Evolutionary conservation across 257 asterid species (phyloP).

Genomic region (Salvia hispanica): DNA sequence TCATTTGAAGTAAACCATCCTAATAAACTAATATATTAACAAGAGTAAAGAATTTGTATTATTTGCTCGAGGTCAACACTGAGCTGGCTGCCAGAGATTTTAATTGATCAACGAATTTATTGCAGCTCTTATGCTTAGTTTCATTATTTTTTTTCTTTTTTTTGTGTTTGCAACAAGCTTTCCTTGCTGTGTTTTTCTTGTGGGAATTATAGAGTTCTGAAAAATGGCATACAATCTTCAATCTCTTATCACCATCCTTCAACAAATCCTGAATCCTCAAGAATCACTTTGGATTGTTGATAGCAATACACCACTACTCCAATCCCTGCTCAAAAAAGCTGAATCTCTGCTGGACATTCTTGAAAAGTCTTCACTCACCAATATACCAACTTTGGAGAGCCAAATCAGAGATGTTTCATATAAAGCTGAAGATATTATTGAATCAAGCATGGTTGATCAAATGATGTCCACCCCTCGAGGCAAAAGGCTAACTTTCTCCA

Average conservation of each 20-base stretch:
- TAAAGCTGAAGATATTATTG: conserved; percentile 24
- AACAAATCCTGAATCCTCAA: conserved; percentile 6
- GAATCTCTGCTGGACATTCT: neutral
- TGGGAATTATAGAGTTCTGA: neutral
- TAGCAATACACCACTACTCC: neutral
- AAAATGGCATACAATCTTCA: conserved; percentile 33
- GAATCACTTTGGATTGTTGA: neutral
- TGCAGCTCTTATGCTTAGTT: too few relatives aligned
- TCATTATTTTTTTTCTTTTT: too few relatives aligned
- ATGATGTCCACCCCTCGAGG: too few relatives aligned
- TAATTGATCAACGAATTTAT: too few relatives aligned
- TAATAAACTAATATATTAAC: too few relatives aligned
- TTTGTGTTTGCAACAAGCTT: neutral
- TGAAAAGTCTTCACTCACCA: neutral
- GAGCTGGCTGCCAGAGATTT: too few relatives aligned
- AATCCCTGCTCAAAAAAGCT: conserved; percentile 4
- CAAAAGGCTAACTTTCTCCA: too few relatives aligned
- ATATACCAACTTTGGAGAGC: conserved; percentile 12
- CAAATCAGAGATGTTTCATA: conserved; percentile 20
- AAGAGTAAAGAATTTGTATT: too few relatives aligned
- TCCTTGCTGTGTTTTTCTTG: neutral
- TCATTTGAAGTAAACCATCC: too few relatives aligned
- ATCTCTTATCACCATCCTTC: conserved; percentile 21
- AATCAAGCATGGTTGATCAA: neutral
- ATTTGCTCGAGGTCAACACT: too few relatives aligned